Conservation (phyloP, 108 stramenopile genomes). For the Nitzschia sp. region DNA sequence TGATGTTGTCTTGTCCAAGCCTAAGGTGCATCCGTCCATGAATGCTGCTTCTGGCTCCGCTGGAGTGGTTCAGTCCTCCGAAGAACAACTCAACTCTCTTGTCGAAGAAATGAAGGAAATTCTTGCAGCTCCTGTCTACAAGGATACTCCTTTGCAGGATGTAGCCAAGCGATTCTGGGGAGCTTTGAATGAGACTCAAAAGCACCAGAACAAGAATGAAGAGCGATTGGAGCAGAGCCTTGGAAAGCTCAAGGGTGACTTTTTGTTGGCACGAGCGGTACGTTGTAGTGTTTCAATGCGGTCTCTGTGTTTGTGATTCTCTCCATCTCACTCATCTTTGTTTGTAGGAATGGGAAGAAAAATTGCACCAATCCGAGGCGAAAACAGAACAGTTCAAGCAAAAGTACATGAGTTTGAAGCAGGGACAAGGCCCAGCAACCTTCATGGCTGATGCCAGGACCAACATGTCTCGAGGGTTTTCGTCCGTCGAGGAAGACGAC, state of each 20-base stretch:
- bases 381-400: slow-evolving; percentile 41
- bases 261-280: slow-evolving; percentile 77
- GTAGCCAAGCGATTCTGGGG: slow-evolving; percentile 72
- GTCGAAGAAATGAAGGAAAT: slow-evolving; percentile 90
- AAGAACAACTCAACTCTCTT: slow-evolving; percentile 67
- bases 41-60: slow-evolving; percentile 25
- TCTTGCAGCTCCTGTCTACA: slow-evolving; percentile 74
- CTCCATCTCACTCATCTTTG: background rate
- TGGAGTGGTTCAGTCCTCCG: slow-evolving; percentile 62
- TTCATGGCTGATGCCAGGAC: slow-evolving; percentile 47
- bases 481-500: background rate
- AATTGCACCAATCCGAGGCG: slow-evolving; percentile 40
- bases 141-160: slow-evolving; percentile 68
- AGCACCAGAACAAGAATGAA: slow-evolving; percentile 54
- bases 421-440: slow-evolving; percentile 6
- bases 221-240: slow-evolving; percentile 74
- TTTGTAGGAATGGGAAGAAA: slow-evolving; percentile 70
- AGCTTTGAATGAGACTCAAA: slow-evolving; percentile 67
- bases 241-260: slow-evolving; percentile 81
- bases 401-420: slow-evolving; percentile 42
- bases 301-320: background rate
- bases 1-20: slow-evolving; percentile 70
- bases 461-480: slow-evolving; percentile 21
- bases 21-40: slow-evolving; percentile 34
- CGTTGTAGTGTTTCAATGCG: slow-evolving; percentile 19